Conservation (phyloP, 805 yeast species). For the Henningerozyma blattae region DNA sequence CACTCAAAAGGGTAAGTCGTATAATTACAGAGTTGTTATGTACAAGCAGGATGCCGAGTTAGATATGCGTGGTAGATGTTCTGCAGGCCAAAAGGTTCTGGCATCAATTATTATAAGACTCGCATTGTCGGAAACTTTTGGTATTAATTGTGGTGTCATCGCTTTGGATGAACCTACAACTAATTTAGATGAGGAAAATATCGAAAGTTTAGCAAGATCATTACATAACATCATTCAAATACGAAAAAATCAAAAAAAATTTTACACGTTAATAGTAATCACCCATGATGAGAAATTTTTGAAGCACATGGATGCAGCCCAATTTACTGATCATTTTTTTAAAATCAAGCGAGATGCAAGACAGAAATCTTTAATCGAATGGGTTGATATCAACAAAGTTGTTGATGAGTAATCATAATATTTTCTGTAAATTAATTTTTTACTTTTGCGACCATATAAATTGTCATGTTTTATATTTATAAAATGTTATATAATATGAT, state of each 20-base stretch:
- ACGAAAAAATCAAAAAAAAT: slow-evolving; percentile 70
- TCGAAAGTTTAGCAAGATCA: slow-evolving; percentile 77
- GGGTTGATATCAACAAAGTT: slow-evolving; percentile 34
- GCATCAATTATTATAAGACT: slow-evolving; percentile 85
- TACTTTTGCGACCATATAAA: neutral
- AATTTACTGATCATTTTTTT: slow-evolving; percentile 80
- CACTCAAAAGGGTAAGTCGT: slow-evolving; percentile 43
- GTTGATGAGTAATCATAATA: slow-evolving; percentile 10
- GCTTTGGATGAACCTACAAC: slow-evolving; percentile 98
- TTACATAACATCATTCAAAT: slow-evolving; percentile 61
- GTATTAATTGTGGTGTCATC: slow-evolving; percentile 87
- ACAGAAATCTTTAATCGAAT: slow-evolving; percentile 66
- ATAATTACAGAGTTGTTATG: slow-evolving; percentile 93
- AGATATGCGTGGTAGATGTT: slow-evolving; percentile 97
- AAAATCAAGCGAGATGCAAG: slow-evolving; percentile 69
- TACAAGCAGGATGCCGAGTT: slow-evolving; percentile 80
- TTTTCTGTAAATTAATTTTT: too few relatives aligned
- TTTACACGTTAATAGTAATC: slow-evolving; percentile 88
- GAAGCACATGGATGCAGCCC: slow-evolving; percentile 71
- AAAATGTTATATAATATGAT: neutral
- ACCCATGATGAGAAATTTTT: slow-evolving; percentile 94
- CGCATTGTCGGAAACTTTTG: slow-evolving; percentile 92
- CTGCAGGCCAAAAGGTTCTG: slow-evolving; percentile 94
- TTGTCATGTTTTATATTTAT: neutral
- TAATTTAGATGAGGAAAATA: slow-evolving; percentile 79